Base-by-base conservation (phyloP, 2,329 filamentous ascomycete genomes). In the Coniochaeta prunicola region DNA sequence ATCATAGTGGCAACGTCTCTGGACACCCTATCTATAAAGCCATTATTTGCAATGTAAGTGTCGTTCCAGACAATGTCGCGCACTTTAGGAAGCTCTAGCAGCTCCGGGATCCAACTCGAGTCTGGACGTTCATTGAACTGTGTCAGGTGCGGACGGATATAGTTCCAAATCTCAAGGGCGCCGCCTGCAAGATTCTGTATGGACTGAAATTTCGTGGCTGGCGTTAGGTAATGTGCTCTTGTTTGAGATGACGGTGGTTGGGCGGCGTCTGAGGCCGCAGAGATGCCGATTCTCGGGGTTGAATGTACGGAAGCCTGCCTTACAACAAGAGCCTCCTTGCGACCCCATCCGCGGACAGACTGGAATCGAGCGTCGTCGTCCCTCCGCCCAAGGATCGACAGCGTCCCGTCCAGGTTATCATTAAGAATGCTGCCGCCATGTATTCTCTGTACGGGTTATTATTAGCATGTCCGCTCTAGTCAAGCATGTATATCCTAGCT, bases 11-110 rank as follows among this genome's bases (percentile, higher is more conserved):
- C 64, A 1, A 71, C 48, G 48, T 72, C 68, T 5, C 64, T 55
- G 6, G 61, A 38, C 9, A 56, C 57, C 9, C 50, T 50, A 40
- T 68, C 69, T 9, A 9, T 9, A 9, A 61, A 68, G 0, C 57
- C 48, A 31, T 58, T 33, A 6, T 59, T 38, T 36, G 28, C 55
- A 12, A 57, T 42, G 13, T 55, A 36, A 8, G 15, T 3, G 36
- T 59, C 56, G 36, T 71, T 69, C 63, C 65, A 66, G 17, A 58
- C 55, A 6, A 72, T 58, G 5, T 66, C 62, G 8, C 70, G 70
- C 9, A 64, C 50, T 0, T 63, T 56, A 64, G 6, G 64, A 65
- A 67, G 61, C 9, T 40, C 34, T 8, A 71, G 34, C n/a, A 71
- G 67, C 1, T 67, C 58, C 1, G 36, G 57, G 6, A 69, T 59